Evolutionary conservation across 2,329 filamentous ascomycete genomes (phyloP).

Genomic region (Alternaria ventricosa): DNA sequence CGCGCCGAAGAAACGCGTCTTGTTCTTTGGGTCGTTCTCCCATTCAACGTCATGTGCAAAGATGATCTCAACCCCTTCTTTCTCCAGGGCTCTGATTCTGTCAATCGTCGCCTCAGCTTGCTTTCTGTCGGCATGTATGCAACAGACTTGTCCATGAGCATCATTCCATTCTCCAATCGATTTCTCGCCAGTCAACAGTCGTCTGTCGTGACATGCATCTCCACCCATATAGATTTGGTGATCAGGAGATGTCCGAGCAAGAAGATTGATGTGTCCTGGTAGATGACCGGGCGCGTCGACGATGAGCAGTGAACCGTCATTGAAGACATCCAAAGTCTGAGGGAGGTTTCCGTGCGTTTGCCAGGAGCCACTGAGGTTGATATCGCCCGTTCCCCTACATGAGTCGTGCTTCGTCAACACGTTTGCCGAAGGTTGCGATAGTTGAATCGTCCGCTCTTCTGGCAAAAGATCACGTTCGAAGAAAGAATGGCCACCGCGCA

Average conservation of each 20-base stretch:
- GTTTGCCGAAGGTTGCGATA: constrained; percentile 45
- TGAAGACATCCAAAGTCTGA: constrained; percentile 56
- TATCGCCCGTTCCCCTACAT: not conserved
- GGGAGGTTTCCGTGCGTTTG: constrained; percentile 53
- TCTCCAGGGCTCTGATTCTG: constrained; percentile 50
- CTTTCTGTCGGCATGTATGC: constrained; percentile 60
- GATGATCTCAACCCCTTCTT: constrained; percentile 57
- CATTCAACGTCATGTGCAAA: constrained; percentile 61
- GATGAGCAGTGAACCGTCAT: constrained; percentile 56
- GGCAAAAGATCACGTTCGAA: constrained; percentile 57
- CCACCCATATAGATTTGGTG: constrained; percentile 59
- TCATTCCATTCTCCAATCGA: constrained; percentile 61
- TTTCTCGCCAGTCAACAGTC: constrained; percentile 60
- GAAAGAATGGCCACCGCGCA: constrained; percentile 42
- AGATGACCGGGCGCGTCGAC: constrained; percentile 62
- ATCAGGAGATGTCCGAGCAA: constrained; percentile 49
- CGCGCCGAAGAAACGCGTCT: constrained; percentile 36
- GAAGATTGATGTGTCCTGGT: constrained; percentile 60
- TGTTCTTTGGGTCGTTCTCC: constrained; percentile 49
- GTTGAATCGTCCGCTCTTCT: constrained; percentile 51
- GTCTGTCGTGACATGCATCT: constrained; percentile 62
- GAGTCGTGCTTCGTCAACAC: not conserved
- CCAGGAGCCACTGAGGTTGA: constrained; percentile 49
- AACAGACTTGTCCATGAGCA: constrained; percentile 53
- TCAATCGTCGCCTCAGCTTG: constrained; percentile 55